Evolutionary conservation across 1,139 yeast genomes (phyloP), one percentile per base, ranked within the genome.

Genomic region (Geotrichum citri-aurantii): DNA sequence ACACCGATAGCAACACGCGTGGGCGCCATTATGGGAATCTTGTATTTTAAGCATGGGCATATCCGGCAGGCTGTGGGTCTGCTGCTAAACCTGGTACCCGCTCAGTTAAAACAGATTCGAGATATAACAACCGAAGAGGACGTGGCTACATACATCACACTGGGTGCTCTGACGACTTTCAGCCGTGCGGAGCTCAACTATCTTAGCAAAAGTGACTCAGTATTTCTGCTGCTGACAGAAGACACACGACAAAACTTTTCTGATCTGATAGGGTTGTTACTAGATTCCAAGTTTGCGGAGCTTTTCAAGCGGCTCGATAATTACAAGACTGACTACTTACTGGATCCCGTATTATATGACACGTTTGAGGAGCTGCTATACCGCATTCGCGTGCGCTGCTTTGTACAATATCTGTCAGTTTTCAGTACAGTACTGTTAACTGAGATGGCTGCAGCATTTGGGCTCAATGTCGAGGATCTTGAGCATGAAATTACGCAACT

Each of bases 191-290:
- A 67, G 56, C 61, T 68, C 29, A 55, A 62, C 50, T 66, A 56
- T 52, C 58, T 68, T 54, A 58, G 63, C 29, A 61, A 65, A 50
- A 63, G 63, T 64, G 95, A 88, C 68, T 81, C 81, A 61, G 80
- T 79, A 33, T 89, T 88, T 72, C 88, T 85, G 66, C 79, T 81
- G 54, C 87, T 88, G 67, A 79, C 86, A 48, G 83, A 80, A 57
- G 62, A 56, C 1, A 40, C 62, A 6, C 60, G 55, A 12, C 60
- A 61, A 48, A 42, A 55, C 50, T 31, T 63, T 40, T 54, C 59
- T n/a, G 54, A 56, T 19, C 54, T 63, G 55, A 59, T 65, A 19
- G 48, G 57, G 14, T 49, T 62, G 7, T 62, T 65, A 44, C 58
- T 63, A 10, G 54, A 55, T 24, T 58, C 65, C 14, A 23, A 23